Conservation (phyloP, 257 asterid genomes). For the Forsythia viridissima region DNA sequence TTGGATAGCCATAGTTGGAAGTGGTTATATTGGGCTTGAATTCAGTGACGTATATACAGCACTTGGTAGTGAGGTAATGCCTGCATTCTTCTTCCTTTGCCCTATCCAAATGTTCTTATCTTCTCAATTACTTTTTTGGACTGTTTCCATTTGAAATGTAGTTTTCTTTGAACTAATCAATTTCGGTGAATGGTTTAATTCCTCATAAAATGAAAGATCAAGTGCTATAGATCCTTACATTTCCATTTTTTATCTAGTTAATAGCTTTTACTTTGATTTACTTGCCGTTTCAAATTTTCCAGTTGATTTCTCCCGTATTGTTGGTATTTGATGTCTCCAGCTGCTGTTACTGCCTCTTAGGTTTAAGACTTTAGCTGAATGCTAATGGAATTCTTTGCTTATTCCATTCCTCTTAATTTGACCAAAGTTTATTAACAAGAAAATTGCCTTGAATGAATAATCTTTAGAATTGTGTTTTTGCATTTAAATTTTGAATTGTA, state of each 20-base stretch:
- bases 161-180: background rate
- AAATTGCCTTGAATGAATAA: too few relatives aligned
- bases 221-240: background rate
- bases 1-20: conserved; percentile 96
- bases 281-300: background rate
- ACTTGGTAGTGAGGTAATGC: conserved; percentile 96
- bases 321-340: background rate
- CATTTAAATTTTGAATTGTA: too few relatives aligned
- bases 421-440: background rate
- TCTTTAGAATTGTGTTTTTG: background rate
- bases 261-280: background rate
- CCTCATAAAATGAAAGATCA: background rate
- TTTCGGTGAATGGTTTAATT: background rate
- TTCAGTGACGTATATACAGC: conserved; percentile 97
- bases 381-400: background rate
- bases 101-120: background rate
- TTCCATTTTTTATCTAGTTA: background rate
- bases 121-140: background rate
- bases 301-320: background rate
- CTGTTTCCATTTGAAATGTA: background rate
- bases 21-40: conserved; percentile 98
- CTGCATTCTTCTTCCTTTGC: background rate
- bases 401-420: background rate
- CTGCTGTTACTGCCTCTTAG: background rate
- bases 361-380: background rate